A percentile compares a stretch with the other conserved stretches of the same genome.
Conservation (phyloP, 352 stramenopile species). For the Blastocystis sp. region DNA sequence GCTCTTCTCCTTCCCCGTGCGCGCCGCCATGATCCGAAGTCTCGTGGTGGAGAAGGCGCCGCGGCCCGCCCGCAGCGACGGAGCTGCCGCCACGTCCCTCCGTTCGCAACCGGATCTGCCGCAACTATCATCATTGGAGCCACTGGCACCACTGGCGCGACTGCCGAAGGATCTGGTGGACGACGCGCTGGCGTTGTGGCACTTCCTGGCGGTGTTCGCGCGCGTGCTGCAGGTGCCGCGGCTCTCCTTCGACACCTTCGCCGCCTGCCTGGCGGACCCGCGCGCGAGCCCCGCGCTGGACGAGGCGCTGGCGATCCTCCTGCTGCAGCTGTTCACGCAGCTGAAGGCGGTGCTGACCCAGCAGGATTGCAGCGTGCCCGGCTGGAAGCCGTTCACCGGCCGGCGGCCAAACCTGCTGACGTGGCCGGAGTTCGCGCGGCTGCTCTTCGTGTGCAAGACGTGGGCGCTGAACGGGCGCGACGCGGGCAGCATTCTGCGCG, state of each 20-base stretch:
- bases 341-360: slow-evolving; percentile 8
- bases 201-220: slow-evolving; percentile 35
- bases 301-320: background rate
- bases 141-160: background rate
- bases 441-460: slow-evolving; percentile 50
- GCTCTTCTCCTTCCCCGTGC: background rate
- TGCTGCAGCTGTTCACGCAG: slow-evolving; percentile 46
- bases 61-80: no score
- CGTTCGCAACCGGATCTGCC: background rate
- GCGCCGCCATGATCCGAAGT: background rate
- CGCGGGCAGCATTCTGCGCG: background rate
- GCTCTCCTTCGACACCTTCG: slow-evolving; percentile 40
- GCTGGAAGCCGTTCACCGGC: slow-evolving; percentile 58
- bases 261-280: background rate
- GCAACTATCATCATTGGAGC: background rate
- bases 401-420: background rate
- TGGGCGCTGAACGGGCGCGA: slow-evolving; percentile 28
- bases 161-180: background rate
- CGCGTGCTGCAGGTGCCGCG: slow-evolving; percentile 16
- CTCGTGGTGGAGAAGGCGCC: background rate
- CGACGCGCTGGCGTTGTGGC: slow-evolving; percentile 15
- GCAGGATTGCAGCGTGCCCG: background rate
- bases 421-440: slow-evolving; percentile 62
- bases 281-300: background rate
- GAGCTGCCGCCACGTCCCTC: no score